Conservation (phyloP, 768 basidiomycete genomes). For the Cystoderma amianthinum region DNA sequence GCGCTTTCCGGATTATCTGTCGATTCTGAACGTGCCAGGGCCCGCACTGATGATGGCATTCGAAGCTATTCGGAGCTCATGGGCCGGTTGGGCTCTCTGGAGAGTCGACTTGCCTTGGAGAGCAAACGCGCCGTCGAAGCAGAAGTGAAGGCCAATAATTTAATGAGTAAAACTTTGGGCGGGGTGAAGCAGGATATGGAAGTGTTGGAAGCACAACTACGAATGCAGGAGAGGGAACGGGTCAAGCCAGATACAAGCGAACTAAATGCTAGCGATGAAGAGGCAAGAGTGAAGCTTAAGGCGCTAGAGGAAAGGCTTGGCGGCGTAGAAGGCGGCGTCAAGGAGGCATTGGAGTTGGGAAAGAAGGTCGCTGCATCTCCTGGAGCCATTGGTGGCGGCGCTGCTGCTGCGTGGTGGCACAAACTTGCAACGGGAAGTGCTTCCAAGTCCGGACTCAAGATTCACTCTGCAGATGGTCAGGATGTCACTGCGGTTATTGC, state of each 20-base stretch:
- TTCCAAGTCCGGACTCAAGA: slow-evolving; percentile 39
- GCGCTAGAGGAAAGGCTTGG: slow-evolving; percentile 56
- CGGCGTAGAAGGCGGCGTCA: slow-evolving; percentile 53
- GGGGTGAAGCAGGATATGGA: slow-evolving; percentile 52
- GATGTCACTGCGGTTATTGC: slow-evolving; percentile 64
- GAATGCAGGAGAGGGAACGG: slow-evolving; percentile 15
- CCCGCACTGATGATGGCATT: slow-evolving; percentile 45
- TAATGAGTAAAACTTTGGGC: slow-evolving; percentile 36
- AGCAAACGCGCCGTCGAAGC: slow-evolving; percentile 29
- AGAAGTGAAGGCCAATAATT: slow-evolving; percentile 47
- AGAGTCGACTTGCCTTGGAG: slow-evolving; percentile 37
- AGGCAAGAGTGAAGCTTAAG: neutral
- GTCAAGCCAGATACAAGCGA: slow-evolving; percentile 9
- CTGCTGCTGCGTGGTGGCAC: slow-evolving; percentile 63
- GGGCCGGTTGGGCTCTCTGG: slow-evolving; percentile 48
- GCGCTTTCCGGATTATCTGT: slow-evolving; percentile 53
- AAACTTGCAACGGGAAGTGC: slow-evolving; percentile 44
- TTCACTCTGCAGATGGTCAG: slow-evolving; percentile 72
- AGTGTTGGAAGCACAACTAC: slow-evolving; percentile 35
- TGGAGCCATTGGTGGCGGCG: slow-evolving; percentile 9
- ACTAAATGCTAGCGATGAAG: slow-evolving; percentile 3
- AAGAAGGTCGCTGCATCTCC: slow-evolving; percentile 36
- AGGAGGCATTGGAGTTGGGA: slow-evolving; percentile 65
- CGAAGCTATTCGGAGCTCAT: slow-evolving; percentile 44
- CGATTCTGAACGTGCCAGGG: slow-evolving; percentile 43